These are phyloP conservation scores for Epicoccum sorghinum DNA, from an alignment of 2,329 filamentous ascomycete genomes.

Conservation along the genomic window DNA sequence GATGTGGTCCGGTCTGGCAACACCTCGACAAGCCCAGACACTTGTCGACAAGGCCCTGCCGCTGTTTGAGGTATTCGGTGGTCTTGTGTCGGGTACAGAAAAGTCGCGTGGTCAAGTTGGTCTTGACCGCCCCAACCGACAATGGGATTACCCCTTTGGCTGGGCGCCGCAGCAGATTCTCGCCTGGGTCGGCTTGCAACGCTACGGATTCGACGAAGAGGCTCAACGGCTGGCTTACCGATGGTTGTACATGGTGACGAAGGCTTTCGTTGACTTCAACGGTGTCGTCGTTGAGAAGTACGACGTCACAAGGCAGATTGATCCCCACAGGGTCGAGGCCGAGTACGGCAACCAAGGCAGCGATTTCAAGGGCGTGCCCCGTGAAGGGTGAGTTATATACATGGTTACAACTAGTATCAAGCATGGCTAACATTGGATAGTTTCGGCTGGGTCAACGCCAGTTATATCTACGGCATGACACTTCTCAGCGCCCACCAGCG, in stretches of 20 bases:
- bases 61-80: constrained; percentile 85
- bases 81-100: constrained; percentile 86
- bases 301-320: constrained; percentile 87
- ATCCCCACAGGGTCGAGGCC: constrained; percentile 92
- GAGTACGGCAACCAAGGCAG: constrained; percentile 97
- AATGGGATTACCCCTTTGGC: constrained; percentile 98
- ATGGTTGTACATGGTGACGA: constrained; percentile 98
- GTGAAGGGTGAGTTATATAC: constrained; percentile 78
- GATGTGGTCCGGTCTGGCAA: constrained; percentile 90
- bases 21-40: constrained; percentile 81
- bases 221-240: constrained; percentile 90
- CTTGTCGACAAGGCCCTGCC: constrained; percentile 84
- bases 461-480: constrained; percentile 90
- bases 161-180: constrained; percentile 99
- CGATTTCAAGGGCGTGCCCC: constrained; percentile 93
- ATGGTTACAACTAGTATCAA: not conserved
- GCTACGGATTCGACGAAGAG: constrained; percentile 90
- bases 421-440: constrained; percentile 55
- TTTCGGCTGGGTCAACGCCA: constrained; percentile 99
- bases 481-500: constrained; percentile 89
- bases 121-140: constrained; percentile 85
- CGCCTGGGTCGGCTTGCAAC: constrained; percentile 89
- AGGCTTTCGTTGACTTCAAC: constrained; percentile 98
- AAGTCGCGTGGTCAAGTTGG: constrained; percentile 82
- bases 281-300: constrained; percentile 99